These are phyloP conservation scores for Penicillium cataractarum DNA, from an alignment of 495 filamentous ascomycete genomes.

Conservation along the genomic window DNA sequence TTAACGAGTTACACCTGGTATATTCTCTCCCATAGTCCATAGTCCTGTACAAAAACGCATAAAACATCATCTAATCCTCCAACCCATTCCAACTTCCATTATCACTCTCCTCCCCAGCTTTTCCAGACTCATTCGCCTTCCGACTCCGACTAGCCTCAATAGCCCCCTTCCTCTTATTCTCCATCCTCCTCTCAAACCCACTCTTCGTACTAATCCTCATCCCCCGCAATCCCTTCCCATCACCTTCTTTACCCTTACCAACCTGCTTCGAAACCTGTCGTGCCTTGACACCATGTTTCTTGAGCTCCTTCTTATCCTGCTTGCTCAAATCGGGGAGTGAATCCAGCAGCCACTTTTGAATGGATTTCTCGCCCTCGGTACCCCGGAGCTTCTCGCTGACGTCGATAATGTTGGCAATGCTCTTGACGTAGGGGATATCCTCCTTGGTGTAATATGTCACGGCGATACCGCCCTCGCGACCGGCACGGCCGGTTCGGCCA, in stretches of 20 bases:
- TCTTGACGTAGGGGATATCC: conserved; percentile 87
- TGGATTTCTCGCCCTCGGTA: conserved; percentile 47
- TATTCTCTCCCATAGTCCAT: not conserved
- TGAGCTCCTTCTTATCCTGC: conserved; percentile 79
- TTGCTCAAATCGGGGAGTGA: conserved; percentile 81
- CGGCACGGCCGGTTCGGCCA: conserved; percentile 87
- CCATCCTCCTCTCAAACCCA: conserved; percentile 77
- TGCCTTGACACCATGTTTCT: conserved; percentile 79
- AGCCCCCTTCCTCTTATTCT: conserved; percentile 75
- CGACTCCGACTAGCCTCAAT: conserved; percentile 70
- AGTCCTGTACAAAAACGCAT: conserved; percentile 11
- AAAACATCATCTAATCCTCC: conserved; percentile 50
- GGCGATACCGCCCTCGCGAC: conserved; percentile 84
- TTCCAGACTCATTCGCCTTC: conserved; percentile 42
- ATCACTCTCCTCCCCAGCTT: conserved; percentile 43
- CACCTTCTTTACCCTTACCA: conserved; percentile 46
- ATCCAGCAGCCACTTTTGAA: conserved; percentile 89
- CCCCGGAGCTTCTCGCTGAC: conserved; percentile 69
- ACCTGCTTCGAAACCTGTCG: conserved; percentile 51
- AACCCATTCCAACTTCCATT: conserved; percentile 65
- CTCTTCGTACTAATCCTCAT: conserved; percentile 89
- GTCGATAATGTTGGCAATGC: conserved; percentile 88
- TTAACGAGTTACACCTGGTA: conserved; percentile 1
- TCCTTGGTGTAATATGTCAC: conserved; percentile 95
- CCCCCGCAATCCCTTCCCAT: conserved; percentile 34